Evolutionary conservation across 2,329 filamentous ascomycete genomes (phyloP).

Genomic region (Aspergillus aculeatinus): DNA sequence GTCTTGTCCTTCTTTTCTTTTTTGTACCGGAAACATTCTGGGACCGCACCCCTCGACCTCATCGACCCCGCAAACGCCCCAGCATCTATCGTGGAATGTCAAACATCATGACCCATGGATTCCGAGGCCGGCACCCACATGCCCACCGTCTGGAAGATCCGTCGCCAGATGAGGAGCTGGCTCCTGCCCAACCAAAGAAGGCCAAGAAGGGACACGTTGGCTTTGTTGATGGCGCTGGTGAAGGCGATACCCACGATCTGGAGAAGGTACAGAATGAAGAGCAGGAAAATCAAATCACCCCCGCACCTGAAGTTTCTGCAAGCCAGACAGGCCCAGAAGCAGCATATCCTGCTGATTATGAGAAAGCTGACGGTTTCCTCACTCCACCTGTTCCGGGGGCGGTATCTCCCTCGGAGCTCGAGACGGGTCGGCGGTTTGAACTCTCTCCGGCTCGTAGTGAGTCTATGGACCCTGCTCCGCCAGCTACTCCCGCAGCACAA

Average conservation of each 20-base stretch:
- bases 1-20: conserved; percentile 72
- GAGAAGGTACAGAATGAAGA: conserved; percentile 20
- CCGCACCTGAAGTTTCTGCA: background rate
- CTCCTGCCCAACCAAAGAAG: conserved; percentile 21
- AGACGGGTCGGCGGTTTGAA: conserved; percentile 23
- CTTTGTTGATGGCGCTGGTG: conserved; percentile 47
- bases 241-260: conserved; percentile 11
- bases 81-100: conserved; percentile 37
- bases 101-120: conserved; percentile 34
- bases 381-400: conserved; percentile 12
- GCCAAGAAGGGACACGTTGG: conserved; percentile 55
- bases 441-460: conserved; percentile 33
- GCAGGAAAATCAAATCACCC: background rate
- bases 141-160: conserved; percentile 18
- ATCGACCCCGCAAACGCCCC: conserved; percentile 42
- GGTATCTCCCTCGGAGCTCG: conserved; percentile 26
- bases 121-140: conserved; percentile 36
- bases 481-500: conserved; percentile 30
- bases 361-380: conserved; percentile 18
- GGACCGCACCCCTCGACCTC: conserved; percentile 71
- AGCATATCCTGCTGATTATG: conserved; percentile 4
- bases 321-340: conserved; percentile 4
- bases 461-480: conserved; percentile 30
- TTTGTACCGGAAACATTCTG: conserved; percentile 96
- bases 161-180: conserved; percentile 11